A percentile compares a stretch with the other conserved stretches of the same genome.
phyloP scores from a whole-genome alignment of 2,329 filamentous ascomycete species.

The Xylariaceae sp. region DNA sequence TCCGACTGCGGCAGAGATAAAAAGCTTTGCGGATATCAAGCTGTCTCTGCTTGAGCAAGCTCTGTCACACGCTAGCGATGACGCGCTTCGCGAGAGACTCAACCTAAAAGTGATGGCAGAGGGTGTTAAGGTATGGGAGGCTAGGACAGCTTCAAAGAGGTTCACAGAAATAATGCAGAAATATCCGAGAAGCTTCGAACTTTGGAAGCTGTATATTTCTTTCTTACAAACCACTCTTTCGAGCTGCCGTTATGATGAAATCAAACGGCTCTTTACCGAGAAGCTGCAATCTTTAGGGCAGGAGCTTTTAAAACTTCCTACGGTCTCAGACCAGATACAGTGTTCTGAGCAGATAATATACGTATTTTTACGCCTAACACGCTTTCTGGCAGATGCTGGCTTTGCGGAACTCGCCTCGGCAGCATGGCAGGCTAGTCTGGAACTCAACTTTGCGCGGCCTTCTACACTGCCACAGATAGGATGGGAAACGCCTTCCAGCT shows the following conservation, averaged over 20 bases:
- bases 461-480: constrained; percentile 36
- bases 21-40: constrained; percentile 79
- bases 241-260: constrained; percentile 71
- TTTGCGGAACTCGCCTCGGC: constrained; percentile 79
- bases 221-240: constrained; percentile 73
- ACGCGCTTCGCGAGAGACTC: constrained; percentile 63
- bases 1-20: constrained; percentile 66
- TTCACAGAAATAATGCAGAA: constrained; percentile 69
- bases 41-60: constrained; percentile 82
- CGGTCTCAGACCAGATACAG: constrained; percentile 8
- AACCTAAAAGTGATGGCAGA: constrained; percentile 75
- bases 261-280: constrained; percentile 64
- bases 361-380: constrained; percentile 75
- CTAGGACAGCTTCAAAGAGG: constrained; percentile 62
- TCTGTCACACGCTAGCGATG: constrained; percentile 59
- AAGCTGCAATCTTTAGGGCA: constrained; percentile 56
- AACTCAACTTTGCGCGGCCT: constrained; percentile 71
- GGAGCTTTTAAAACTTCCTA: constrained; percentile 18
- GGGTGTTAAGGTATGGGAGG: constrained; percentile 76
- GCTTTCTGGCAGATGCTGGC: constrained; percentile 77
- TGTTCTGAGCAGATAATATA: constrained; percentile 63
- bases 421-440: constrained; percentile 83
- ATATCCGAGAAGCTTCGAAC: constrained; percentile 61
- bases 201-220: constrained; percentile 79
- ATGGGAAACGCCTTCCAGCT: constrained; percentile 47